Conservation (phyloP, 176 grass and related monocot genomes). For the Elaeis guineensis region DNA sequence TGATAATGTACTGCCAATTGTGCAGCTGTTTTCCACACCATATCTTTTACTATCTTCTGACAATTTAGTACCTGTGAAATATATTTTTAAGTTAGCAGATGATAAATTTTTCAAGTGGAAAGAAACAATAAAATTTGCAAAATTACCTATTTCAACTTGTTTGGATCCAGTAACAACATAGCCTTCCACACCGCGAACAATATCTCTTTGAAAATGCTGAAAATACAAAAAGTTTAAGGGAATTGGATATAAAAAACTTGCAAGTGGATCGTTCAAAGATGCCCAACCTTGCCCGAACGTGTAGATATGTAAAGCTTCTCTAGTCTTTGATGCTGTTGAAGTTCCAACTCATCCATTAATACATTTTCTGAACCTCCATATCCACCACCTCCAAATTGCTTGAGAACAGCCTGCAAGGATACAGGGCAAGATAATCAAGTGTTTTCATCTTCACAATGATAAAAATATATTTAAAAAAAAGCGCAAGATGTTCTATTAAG, state of each 20-base stretch:
- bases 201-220: conserved; percentile 98
- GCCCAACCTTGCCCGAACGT: conserved; percentile 61
- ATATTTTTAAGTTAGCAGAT: background rate
- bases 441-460: too few relatives aligned
- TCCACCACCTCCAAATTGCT: conserved; percentile 65
- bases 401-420: conserved; percentile 62
- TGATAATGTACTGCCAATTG: conserved; percentile 73
- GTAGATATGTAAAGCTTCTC: conserved; percentile 94
- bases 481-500: too few relatives aligned
- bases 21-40: conserved; percentile 73
- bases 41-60: conserved; percentile 86
- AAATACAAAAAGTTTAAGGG: background rate
- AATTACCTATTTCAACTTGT: conserved; percentile 83
- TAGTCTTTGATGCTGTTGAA: conserved; percentile 70
- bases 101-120: too few relatives aligned
- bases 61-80: conserved; percentile 65
- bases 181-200: conserved; percentile 90
- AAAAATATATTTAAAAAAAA: too few relatives aligned
- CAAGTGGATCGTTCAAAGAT: too few relatives aligned
- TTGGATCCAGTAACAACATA: conserved; percentile 96
- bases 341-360: conserved; percentile 64
- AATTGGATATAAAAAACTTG: too few relatives aligned
- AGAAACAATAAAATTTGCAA: background rate
- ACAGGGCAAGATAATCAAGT: too few relatives aligned
- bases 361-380: conserved; percentile 49